A percentile compares a stretch with the other conserved stretches of the same genome.
Conservation (phyloP, 176 grass and related monocot species). For the Saccharum spontaneum region DNA sequence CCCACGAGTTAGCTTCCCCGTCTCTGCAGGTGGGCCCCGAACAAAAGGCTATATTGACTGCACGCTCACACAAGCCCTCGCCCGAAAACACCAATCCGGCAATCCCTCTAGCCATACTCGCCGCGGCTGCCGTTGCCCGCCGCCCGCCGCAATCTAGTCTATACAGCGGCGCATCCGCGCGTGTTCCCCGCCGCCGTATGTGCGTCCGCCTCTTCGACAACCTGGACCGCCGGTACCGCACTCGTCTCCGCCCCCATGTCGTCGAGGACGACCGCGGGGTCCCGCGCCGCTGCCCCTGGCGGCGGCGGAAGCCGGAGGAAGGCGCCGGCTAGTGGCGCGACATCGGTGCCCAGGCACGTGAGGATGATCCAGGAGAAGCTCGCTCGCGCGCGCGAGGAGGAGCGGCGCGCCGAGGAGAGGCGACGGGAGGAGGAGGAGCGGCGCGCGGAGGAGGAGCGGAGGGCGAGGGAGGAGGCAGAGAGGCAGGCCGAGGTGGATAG, state of each 20-base stretch:
- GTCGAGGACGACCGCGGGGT: conserved; percentile 26
- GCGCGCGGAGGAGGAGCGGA: conserved; percentile 44
- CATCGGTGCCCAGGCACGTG: not conserved
- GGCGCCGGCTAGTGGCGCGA: not conserved
- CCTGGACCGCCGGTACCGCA: conserved; percentile 17
- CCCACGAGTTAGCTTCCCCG: too few species aligned
- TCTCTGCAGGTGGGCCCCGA: not conserved
- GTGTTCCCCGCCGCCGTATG: conserved; percentile 26
- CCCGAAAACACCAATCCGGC: too few species aligned
- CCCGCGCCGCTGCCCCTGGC: conserved; percentile 13
- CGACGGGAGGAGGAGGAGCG: conserved; percentile 33
- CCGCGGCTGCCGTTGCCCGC: not conserved
- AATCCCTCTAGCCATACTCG: not conserved
- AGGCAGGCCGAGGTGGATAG: conserved; percentile 42
- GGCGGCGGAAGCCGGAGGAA: not conserved
- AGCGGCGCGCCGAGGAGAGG: not conserved
- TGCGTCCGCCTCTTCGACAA: not conserved
- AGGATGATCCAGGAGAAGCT: conserved; percentile 52
- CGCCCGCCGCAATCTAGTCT: not conserved
- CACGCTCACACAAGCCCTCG: too few species aligned
- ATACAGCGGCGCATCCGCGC: not conserved
- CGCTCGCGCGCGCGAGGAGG: conserved; percentile 15
- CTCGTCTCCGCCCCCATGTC: conserved; percentile 15
- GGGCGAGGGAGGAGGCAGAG: conserved; percentile 47
- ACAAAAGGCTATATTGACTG: not conserved